Evolutionary conservation across 1,284 basidiomycete genomes (phyloP), one percentile per base, ranked within the genome.

Genomic region (Papiliotrema flavescens): DNA sequence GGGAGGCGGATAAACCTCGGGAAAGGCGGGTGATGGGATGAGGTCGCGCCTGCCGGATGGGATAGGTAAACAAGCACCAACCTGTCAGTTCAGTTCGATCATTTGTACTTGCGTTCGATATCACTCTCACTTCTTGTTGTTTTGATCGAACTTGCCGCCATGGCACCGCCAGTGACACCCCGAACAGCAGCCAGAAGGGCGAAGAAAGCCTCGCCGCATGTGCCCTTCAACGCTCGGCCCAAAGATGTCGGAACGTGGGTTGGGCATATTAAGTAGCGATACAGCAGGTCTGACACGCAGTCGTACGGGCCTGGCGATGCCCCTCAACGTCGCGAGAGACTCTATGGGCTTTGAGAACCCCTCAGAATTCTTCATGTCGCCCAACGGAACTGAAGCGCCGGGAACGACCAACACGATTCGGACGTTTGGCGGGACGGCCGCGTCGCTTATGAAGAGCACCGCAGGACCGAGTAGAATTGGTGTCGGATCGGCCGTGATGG

Each of bases 271-370:
- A 20, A 20, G 19, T 24, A 6, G 5, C 15, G 34, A 13, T 37
- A 15, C 6, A 15, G 32, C 6, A 9, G 17, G 26, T 46, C 43
- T 55, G 23, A 48, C 22, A 17, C n/a, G 11, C 60, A 77, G 75
- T 1, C 69, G 66, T 6, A 69, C 75, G 2, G 71, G 71, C 9
- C 57, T 53, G 9, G 22, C 59, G 9, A 76, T 77, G 74, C 74
- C 73, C 5, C 61, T 52, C 2, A 58, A 84, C 69, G 83, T 89
- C 48, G 83, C 85, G 49, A 82, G 83, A 59, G 85, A 84, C 62
- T 85, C 85, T 15, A 88, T 91, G 67, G 93, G 90, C 11, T 90
- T 89, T 70, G 90, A 94, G 73, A 85, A 85, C 13, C 87, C 90
- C 65, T 84, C 85, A 53, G 82, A 85, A 61, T 80, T 91, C 65